Base-by-base conservation (phyloP, 768 basidiomycete species). In the Sutorius australiensis region DNA sequence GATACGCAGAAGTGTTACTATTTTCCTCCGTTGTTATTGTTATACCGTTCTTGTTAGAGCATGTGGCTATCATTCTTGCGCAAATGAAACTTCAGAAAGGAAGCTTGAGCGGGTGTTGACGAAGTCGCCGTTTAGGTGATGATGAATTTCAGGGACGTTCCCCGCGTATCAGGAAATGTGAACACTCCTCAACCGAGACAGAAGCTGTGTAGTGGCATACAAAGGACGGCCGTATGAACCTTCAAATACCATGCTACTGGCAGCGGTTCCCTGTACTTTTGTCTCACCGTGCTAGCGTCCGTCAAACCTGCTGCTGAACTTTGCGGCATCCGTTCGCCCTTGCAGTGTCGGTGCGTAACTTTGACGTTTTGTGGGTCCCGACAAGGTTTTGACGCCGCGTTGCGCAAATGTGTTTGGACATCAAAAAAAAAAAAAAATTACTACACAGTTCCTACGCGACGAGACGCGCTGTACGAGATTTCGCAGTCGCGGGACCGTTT, bases 371-470 rank as follows among this genome's bases (percentile, higher is more conserved):
- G 61, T 61, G 55, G 50, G 59, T 61, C 53, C 53, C 10, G 33
- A 51, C 65, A 61, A 48, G 54, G 56, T 64, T 64, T 51, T 64
- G 53, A 67, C 54, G 52, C 31, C 46, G 34, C 27, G 33, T 3
- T 17, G 36, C 45, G 41, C 40, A 54, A 50, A 55, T 48, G 30
- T 43, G 44, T 62, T 54, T 54, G 37, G 28, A 38, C 50, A 19
- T 40, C n/a, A 46, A 59, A 67, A 69, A 67, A 66, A 67, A 69
- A 67, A 66, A 54, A 65, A 58, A 45, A 14, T 49, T 34, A 32
- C 24, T 13, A n/a, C 4, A 31, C 31, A 55, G 52, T 21, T 17
- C 24, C 40, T 64, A 63, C 57, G 61, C 63, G 61, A 64, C 46
- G 33, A 58, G 24, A 47, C 44, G 51, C 37, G 43, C 43, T 45